phyloP scores from a whole-genome alignment of 73 alveolate genomes.

The Stentor coeruleus region DNA sequence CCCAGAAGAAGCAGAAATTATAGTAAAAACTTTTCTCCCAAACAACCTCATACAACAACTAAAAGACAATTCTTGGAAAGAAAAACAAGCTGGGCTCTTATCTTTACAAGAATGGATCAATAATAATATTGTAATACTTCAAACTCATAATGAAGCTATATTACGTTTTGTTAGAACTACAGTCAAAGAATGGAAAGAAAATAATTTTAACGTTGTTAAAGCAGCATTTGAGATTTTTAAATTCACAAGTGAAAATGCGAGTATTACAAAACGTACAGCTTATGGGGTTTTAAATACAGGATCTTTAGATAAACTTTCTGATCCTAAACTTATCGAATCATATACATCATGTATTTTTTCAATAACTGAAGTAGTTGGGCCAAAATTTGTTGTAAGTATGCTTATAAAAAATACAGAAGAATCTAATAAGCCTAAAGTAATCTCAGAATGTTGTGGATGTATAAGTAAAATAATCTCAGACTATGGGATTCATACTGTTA shows the following conservation, averaged over 20 bases:
- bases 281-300: conserved; percentile 45
- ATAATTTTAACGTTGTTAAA: conserved; percentile 73
- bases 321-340: conserved; percentile 48
- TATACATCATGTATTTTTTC: conserved; percentile 43
- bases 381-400: conserved; percentile 46
- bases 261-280: conserved; percentile 49
- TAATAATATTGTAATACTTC: not conserved
- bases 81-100: not conserved
- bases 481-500: conserved; percentile 56
- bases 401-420: conserved; percentile 40
- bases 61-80: conserved; percentile 10
- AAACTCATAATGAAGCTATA: not conserved
- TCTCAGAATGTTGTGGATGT: conserved; percentile 56
- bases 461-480: conserved; percentile 56
- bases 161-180: conserved; percentile 25
- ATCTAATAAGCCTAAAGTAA: conserved; percentile 53
- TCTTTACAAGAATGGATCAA: not conserved
- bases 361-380: conserved; percentile 63
- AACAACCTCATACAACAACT: not conserved
- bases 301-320: conserved; percentile 69
- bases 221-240: conserved; percentile 49
- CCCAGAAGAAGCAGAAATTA: not conserved
- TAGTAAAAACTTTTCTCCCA: not conserved
- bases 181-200: conserved; percentile 85
- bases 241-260: conserved; percentile 33